These are phyloP conservation scores for Sclerotinia trifoliorum DNA, from an alignment of 2,329 filamentous ascomycete genomes.

Conservation along the genomic window DNA sequence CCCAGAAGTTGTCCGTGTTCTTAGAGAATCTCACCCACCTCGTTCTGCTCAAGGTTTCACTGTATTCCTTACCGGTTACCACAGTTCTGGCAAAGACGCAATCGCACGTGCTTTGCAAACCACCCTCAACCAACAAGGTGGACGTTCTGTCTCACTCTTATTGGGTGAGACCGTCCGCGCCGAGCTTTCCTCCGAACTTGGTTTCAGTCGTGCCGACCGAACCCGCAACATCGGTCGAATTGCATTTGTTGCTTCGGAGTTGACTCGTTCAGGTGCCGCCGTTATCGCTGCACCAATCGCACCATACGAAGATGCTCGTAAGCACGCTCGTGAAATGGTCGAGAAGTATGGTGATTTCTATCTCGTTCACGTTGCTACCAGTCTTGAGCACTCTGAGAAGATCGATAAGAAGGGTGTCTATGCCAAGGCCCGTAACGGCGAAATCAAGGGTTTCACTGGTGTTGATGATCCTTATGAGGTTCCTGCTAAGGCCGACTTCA, in stretches of 20 bases:
- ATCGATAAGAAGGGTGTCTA: slow-evolving; percentile 94
- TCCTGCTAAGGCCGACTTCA: slow-evolving; percentile 77
- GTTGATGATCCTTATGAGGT: slow-evolving; percentile 96
- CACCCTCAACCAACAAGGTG: slow-evolving; percentile 96
- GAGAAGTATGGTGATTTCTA: slow-evolving; percentile 90
- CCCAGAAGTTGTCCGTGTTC: slow-evolving; percentile 94
- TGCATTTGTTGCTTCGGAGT: slow-evolving; percentile 90
- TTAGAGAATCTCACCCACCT: slow-evolving; percentile 93
- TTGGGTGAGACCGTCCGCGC: slow-evolving; percentile 92
- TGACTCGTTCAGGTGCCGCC: slow-evolving; percentile 87
- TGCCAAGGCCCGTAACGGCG: slow-evolving; percentile 74
- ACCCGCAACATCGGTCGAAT: slow-evolving; percentile 95
- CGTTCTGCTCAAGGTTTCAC: slow-evolving; percentile 94
- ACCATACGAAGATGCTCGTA: slow-evolving; percentile 77
- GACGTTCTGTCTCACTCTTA: slow-evolving; percentile 88
- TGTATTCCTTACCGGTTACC: slow-evolving; percentile 94
- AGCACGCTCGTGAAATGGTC: slow-evolving; percentile 78
- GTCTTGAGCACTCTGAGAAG: slow-evolving; percentile 89
- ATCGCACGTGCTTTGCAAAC: slow-evolving; percentile 94
- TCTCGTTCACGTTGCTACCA: slow-evolving; percentile 91
- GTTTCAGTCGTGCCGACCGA: slow-evolving; percentile 90
- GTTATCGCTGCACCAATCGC: slow-evolving; percentile 97
- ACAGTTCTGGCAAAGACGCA: slow-evolving; percentile 96
- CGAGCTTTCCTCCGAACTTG: slow-evolving; percentile 91
- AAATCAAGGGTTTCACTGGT: slow-evolving; percentile 98